phyloP scores from a whole-genome alignment of 305 asterid genomes.

The Fraxinus velutina region DNA sequence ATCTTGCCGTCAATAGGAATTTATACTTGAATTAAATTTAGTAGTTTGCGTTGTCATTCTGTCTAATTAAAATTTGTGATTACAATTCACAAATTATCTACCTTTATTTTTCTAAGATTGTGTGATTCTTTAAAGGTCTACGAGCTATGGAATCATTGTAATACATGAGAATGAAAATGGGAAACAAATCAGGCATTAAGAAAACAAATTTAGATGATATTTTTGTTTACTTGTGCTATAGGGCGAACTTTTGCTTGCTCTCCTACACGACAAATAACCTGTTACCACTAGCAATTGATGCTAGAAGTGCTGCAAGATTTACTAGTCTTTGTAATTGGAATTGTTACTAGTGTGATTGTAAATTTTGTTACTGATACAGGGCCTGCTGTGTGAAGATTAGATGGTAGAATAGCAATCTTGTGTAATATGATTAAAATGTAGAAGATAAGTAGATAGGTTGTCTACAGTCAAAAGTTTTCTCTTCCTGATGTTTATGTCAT shows the following conservation, averaged over 20 bases:
- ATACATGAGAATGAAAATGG: background rate
- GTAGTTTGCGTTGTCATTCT: background rate
- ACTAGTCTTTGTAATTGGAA: background rate
- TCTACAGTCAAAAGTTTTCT: background rate
- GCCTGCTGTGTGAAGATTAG: background rate
- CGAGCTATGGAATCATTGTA: background rate
- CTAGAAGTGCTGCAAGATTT: background rate
- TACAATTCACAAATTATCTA: background rate
- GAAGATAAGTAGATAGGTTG: slow-evolving; percentile 10
- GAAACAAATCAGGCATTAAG: background rate
- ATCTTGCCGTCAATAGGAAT: background rate
- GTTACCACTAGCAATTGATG: background rate
- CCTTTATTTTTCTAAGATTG: background rate
- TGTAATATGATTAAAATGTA: background rate
- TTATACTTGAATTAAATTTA: background rate
- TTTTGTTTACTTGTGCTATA: background rate
- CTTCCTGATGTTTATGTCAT: slow-evolving; percentile 10
- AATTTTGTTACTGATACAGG: background rate
- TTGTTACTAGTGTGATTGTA: background rate
- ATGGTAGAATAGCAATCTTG: background rate
- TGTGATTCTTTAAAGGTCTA: background rate
- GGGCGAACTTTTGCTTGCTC: background rate
- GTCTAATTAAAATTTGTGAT: background rate
- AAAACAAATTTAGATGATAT: background rate
- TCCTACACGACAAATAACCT: background rate